Evolutionary conservation across 805 yeast species (phyloP).

Genomic region (Teunomyces atbi): DNA sequence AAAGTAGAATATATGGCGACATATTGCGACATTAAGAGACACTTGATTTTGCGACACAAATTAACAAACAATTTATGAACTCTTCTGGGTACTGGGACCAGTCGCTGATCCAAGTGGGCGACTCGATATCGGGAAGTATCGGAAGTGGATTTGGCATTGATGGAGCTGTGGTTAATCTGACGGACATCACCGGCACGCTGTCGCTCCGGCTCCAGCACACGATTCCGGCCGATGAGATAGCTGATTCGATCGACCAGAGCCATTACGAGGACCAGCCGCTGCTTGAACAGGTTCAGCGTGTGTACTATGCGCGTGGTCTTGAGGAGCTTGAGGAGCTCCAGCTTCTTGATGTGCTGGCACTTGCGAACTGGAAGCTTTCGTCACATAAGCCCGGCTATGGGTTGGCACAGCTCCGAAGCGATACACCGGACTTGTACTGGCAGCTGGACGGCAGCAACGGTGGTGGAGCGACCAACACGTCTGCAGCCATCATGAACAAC

Average conservation of each 20-base stretch:
- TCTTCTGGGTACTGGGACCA: constrained; percentile 30
- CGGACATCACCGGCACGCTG: constrained; percentile 15
- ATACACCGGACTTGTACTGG: constrained; percentile 76
- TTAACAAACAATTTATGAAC: constrained; percentile 14
- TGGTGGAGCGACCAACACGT: constrained; percentile 18
- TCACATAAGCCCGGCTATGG: constrained; percentile 74
- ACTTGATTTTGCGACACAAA: neutral
- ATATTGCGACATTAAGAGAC: neutral
- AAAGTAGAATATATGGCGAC: neutral
- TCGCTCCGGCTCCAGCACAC: constrained; percentile 25
- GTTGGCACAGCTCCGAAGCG: constrained; percentile 67
- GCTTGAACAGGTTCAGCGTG: constrained; percentile 39
- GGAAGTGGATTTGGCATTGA: neutral
- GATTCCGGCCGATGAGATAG: constrained; percentile 28
- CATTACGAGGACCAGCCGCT: constrained; percentile 29
- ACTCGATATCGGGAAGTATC: constrained; percentile 5
- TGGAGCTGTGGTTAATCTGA: neutral
- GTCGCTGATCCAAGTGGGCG: constrained; percentile 2
- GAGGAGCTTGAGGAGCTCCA: constrained; percentile 57
- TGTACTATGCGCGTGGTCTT: constrained; percentile 46
- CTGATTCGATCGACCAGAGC: constrained; percentile 23
- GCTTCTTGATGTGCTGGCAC: constrained; percentile 69
- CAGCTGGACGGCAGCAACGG: constrained; percentile 80
- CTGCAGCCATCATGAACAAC: constrained; percentile 25
- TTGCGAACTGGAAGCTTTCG: constrained; percentile 84